Evolutionary conservation across 257 asterid genomes (phyloP), one percentile per base, ranked within the genome.

Genomic region (Fraxinus anomala): DNA sequence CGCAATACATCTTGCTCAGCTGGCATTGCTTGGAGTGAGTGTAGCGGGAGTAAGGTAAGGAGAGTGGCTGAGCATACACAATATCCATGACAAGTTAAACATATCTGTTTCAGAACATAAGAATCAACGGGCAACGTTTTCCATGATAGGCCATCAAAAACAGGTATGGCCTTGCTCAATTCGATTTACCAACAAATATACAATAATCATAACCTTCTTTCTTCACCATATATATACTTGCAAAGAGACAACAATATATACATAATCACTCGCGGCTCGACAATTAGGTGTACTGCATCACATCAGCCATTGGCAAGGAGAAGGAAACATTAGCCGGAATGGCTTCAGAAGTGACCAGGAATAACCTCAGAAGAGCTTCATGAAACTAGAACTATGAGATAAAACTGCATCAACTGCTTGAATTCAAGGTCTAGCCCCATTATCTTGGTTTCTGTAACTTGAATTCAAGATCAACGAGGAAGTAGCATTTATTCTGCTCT

Each of bases 401-500:
- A 72, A 54, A n/a, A 54, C 6, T 1, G 10, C 65, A 42, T 42
- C 17, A 42, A 16, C 49, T 2, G 16, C 49, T 42, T 42, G 16
- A 42, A 11, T 42, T 42, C 49, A 11, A 11, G 16, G 49, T 42
- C 49, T 3, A 42, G 3, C 49, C 49, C 49, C 49, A 10, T 42
- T 42, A 54, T 26, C 80, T 79, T 63, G 87, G 74, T 68, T 42
- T 85, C 65, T 10, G 19, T 4, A 80, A 73, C 79, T 47, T 63
- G 70, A 89, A 84, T 59, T 87, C 82, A 24, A 92, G 77, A 11
- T 92, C 89, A 5, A 89, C 66, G 16, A 76, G 82, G 80, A 92
- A 92, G 80, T 84, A 83, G 76, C 91, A 87, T 59, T 51, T 79
- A 17, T 68, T 70, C 47, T 84, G 80, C 49, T 89, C 93, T 84